Evolutionary conservation across 805 yeast species (phyloP), one percentile per base, ranked within the genome.

Genomic region (Lipomyces orientalis): DNA sequence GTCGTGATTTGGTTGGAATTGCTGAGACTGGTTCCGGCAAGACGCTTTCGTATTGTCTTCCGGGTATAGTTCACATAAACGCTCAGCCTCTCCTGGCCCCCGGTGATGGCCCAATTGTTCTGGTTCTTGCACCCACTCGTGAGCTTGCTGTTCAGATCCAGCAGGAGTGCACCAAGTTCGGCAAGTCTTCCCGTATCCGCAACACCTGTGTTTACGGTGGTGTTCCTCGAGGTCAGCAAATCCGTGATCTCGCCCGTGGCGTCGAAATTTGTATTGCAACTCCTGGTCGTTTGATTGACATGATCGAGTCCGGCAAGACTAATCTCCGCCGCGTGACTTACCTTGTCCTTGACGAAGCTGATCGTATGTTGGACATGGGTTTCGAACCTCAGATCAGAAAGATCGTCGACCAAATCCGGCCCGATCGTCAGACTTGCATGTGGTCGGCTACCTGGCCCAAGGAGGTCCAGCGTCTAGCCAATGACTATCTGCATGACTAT

Each of bases 391-490:
- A 94, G 86, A 95, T 95, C 81, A 89, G 99, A 86, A 94, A 94
- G 83, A 95, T 95, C 81, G 94, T 95, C 74, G 74, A 71, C 55
- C 98, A 94, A 86, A 95, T 95, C 79, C 91, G 99, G 85, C 99
- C 99, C 70, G 99, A 95, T 81, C 93, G 98, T 86, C 99, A 95
- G 84, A 95, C 99, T 69, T 86, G 94, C 76, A 92, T 95, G 98
- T 95, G 98, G 98, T 94, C 98, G 71, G 99, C 99, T 75, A 95
- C 99, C 65, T 95, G 99, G 99, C 99, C 99, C 76, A 94, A 93
- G 86, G 97, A 92, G 81, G 98, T 95, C 72, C 96, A 94, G 85
- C 85, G 88, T 74, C 85, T 95, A 78, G 96, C 98, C 73, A 86
- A 89, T 76, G 99, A 95, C 81, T 95, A 91, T 81, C 85, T 94